Conservation (phyloP, 352 stramenopile species). For the Thraustotheca clavata region DNA sequence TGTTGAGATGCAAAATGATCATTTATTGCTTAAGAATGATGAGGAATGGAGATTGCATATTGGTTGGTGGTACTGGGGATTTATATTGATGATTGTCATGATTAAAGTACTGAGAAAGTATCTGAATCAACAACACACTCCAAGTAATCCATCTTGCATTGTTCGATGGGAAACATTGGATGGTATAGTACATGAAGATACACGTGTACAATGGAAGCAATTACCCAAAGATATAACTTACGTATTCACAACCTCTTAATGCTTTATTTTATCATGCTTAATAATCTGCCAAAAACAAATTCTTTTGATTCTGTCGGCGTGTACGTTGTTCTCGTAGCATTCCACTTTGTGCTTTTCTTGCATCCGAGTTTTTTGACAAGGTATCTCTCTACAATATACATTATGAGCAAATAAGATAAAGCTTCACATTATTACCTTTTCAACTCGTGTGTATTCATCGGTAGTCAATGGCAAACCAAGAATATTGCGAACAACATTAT, state of each 20-base stretch:
- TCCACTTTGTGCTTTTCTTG: slow-evolving; percentile 10
- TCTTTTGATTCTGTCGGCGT: slow-evolving; percentile 11
- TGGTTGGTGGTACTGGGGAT: too few species aligned
- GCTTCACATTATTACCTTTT: slow-evolving; percentile 8
- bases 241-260: not conserved
- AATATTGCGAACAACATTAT: slow-evolving; percentile 68
- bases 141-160: not conserved
- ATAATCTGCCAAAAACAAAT: slow-evolving; percentile 8
- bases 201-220: not conserved
- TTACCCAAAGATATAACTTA: not conserved
- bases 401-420: not conserved
- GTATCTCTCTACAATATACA: slow-evolving; percentile 4
- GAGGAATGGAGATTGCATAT: too few species aligned
- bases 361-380: slow-evolving; percentile 3
- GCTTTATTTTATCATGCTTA: slow-evolving; percentile 1
- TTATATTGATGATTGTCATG: not conserved
- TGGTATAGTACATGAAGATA: too few species aligned
- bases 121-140: too few species aligned
- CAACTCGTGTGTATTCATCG: slow-evolving; percentile 36
- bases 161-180: not conserved
- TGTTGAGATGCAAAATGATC: too few species aligned
- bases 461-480: slow-evolving; percentile 68
- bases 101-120: not conserved
- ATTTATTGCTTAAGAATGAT: too few species aligned
- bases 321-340: slow-evolving; percentile 10